phyloP scores from a whole-genome alignment of 169 alveolate genomes.

The Plasmodium malariae region DNA sequence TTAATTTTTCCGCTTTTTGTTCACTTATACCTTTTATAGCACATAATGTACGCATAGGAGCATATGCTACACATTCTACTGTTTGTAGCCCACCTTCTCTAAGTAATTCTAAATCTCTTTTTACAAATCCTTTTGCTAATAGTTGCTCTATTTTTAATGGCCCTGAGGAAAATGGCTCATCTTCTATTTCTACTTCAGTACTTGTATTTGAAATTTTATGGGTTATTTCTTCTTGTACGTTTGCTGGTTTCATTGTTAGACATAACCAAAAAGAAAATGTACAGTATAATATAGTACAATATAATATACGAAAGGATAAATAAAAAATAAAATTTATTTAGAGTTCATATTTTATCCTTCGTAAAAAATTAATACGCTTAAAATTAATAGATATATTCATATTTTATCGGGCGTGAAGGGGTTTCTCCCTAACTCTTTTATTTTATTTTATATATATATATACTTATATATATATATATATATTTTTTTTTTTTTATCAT shows the following conservation, averaged over 20 bases:
- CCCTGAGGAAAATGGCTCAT: conserved; percentile 81
- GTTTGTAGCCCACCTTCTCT: conserved; percentile 90
- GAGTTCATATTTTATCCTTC: not conserved
- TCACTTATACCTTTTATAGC: conserved; percentile 97
- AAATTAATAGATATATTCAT: too few species aligned
- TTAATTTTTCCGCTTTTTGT: conserved; percentile 95
- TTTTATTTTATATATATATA: not conserved
- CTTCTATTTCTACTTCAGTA: conserved; percentile 62
- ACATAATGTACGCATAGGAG: conserved; percentile 93
- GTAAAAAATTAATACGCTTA: not conserved
- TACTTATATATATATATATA: not conserved
- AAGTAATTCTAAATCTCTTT: conserved; percentile 93
- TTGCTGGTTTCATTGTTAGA: conserved; percentile 61
- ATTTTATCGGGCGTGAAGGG: too few species aligned
- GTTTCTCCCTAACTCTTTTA: too few species aligned
- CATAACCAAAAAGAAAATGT: conserved; percentile 8
- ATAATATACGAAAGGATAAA: not conserved
- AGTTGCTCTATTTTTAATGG: conserved; percentile 89
- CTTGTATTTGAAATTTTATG: conserved; percentile 41
- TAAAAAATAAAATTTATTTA: not conserved
- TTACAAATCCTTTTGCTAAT: conserved; percentile 88
- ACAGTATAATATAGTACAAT: not conserved
- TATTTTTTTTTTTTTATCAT: not conserved
- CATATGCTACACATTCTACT: conserved; percentile 94
- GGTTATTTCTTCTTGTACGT: conserved; percentile 77